A percentile compares a stretch with the other conserved stretches of the same genome.
Conservation (phyloP, 1,139 yeast species). For the Citeromyces siamensis region DNA sequence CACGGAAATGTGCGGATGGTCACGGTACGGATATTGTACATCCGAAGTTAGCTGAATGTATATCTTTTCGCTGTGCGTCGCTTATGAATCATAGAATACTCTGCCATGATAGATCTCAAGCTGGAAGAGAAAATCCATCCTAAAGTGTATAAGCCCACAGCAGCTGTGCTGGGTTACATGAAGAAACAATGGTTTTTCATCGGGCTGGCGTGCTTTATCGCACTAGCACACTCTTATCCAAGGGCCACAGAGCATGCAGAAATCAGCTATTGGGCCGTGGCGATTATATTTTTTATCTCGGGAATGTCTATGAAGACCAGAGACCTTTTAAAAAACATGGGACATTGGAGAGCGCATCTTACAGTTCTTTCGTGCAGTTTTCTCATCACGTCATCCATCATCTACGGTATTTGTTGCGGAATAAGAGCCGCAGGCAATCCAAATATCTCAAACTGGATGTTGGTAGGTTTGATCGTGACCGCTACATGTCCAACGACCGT, state of each 20-base stretch:
- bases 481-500: slow-evolving; percentile 89
- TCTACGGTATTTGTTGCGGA: slow-evolving; percentile 64
- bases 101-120: slow-evolving; percentile 2
- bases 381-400: slow-evolving; percentile 60
- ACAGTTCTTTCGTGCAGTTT: slow-evolving; percentile 60
- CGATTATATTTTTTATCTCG: slow-evolving; percentile 66
- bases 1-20: too few species aligned
- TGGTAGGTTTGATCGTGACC: slow-evolving; percentile 71
- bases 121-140: not conserved
- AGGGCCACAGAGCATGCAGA: slow-evolving; percentile 71
- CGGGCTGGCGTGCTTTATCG: slow-evolving; percentile 56
- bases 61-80: too few species aligned
- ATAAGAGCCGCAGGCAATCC: slow-evolving; percentile 46
- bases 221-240: slow-evolving; percentile 70
- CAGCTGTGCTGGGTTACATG: not conserved
- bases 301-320: slow-evolving; percentile 68
- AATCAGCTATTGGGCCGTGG: slow-evolving; percentile 81
- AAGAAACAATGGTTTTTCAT: slow-evolving; percentile 52
- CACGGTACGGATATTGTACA: too few species aligned
- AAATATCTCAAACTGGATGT: slow-evolving; percentile 55
- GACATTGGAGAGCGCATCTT: slow-evolving; percentile 75
- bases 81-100: too few species aligned
- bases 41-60: too few species aligned
- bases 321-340: slow-evolving; percentile 43
- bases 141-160: not conserved